Evolutionary conservation across 768 basidiomycete genomes (phyloP).

Genomic region (Serendipita sp.): DNA sequence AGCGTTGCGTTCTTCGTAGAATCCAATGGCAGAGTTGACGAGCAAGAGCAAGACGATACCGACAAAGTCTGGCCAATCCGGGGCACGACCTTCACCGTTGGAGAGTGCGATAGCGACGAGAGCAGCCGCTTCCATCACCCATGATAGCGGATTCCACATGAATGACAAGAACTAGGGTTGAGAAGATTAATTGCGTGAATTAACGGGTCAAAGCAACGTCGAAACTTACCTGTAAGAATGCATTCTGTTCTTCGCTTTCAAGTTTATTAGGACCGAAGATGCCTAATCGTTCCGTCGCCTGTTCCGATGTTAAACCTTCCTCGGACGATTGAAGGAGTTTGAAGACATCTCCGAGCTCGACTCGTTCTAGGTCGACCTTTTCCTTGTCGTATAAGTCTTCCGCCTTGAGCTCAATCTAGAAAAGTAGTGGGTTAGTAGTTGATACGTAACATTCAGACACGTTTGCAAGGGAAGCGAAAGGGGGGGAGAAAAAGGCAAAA

Average conservation of each 20-base stretch:
- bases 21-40: constrained; percentile 93
- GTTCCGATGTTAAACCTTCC: constrained; percentile 54
- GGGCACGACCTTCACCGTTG: constrained; percentile 71
- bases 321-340: constrained; percentile 84
- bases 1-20: constrained; percentile 93
- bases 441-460: constrained; percentile 6
- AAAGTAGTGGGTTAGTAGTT: background rate
- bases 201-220: background rate
- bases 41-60: constrained; percentile 86
- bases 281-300: constrained; percentile 69
- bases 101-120: constrained; percentile 90
- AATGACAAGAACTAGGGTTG: constrained; percentile 63
- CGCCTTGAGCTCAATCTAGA: constrained; percentile 72
- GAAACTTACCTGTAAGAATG: constrained; percentile 60
- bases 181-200: background rate
- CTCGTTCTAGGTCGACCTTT: constrained; percentile 96
- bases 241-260: constrained; percentile 76
- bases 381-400: constrained; percentile 96
- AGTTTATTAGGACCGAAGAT: constrained; percentile 95
- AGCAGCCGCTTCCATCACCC: constrained; percentile 98
- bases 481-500: background rate
- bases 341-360: constrained; percentile 93
- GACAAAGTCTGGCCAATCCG: constrained; percentile 95
- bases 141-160: constrained; percentile 99
- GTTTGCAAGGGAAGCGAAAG: background rate